These are phyloP conservation scores for Dalbergia cultrata DNA, from an alignment of 306 rosid genomes.

Conservation along the genomic window DNA sequence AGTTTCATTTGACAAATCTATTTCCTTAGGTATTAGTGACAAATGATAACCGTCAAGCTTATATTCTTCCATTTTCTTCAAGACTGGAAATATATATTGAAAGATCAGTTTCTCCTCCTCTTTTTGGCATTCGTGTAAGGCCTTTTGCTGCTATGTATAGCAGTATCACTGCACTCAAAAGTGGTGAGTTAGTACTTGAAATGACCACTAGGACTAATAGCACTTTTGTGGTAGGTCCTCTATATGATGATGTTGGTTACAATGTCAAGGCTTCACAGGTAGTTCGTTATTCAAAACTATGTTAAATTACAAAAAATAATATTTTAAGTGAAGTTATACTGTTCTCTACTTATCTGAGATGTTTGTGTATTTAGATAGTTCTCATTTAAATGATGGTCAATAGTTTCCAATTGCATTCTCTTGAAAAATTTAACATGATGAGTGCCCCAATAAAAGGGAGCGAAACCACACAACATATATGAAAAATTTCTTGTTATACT, in stretches of 20 bases:
- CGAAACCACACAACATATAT: constrained; percentile 24
- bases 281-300: constrained; percentile 21
- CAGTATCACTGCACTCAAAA: constrained; percentile 65
- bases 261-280: constrained; percentile 87
- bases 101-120: constrained; percentile 91
- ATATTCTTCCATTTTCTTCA: constrained; percentile 75
- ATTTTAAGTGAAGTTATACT: constrained; percentile 30
- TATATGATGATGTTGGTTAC: constrained; percentile 84
- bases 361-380: constrained; percentile 13
- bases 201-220: constrained; percentile 80
- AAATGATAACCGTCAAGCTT: constrained; percentile 85
- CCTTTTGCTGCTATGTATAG: constrained; percentile 81
- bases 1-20: constrained; percentile 43
- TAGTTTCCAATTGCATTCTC: constrained; percentile 27
- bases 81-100: constrained; percentile 79
- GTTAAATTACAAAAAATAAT: constrained; percentile 29
- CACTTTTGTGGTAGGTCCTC: constrained; percentile 82
- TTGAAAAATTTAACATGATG: constrained; percentile 12
- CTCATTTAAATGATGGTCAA: constrained; percentile 22
- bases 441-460: background rate
- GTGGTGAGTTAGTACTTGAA: constrained; percentile 81
- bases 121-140: constrained; percentile 78
- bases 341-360: constrained; percentile 29
- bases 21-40: constrained; percentile 67
- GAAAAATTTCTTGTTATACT: constrained; percentile 9